Evolutionary conservation across 2,329 filamentous ascomycete genomes (phyloP), one percentile per base, ranked within the genome.

Genomic region (Elsinoe necatrix): DNA sequence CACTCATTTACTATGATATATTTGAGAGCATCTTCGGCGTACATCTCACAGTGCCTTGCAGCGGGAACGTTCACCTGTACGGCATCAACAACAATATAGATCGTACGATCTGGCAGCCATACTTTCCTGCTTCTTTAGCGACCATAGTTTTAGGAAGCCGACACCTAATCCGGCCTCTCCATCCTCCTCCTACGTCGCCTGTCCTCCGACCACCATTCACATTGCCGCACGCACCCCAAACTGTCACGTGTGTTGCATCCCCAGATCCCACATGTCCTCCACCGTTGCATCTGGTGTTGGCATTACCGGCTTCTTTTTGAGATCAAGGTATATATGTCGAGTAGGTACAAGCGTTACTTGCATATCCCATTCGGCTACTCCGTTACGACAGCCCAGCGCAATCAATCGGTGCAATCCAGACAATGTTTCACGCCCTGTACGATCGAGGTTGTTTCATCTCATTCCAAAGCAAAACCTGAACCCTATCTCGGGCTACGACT

Each of bases 211-310:
- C 41, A 45, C 41, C 16, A 25, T 25, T 45, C 41, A 45, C 21
- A 12, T 9, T 18, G 16, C 14, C 18, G 41, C 21, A 45, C 41
- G 41, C 41, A n/a, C 41, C 41, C 25, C 41, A 45, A 25, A 12
- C n/a, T 20, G 41, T 45, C 41, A 23, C 41, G 41, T 45, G 41
- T 45, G 25, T 45, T 25, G 23, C 41, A 45, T 45, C 41, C 41
- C 23, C 23, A 25, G 20, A 45, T 45, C 41, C 41, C 41, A 45
- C 41, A 45, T 45, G 41, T 27, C 41, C 41, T 45, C 41, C 41
- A 45, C 20, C 41, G 23, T 45, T 45, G 20, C 20, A 45, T 25
- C 11, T 25, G 18, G 20, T 23, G 41, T 45, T 45, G 41, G 41
- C 23, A 25, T 45, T 9, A 45, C 11, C 11, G 41, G 41, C 34